A percentile compares a stretch with the other conserved stretches of the same genome.
Evolutionary conservation across 805 yeast genomes (phyloP).

Genomic region (Debaryomyces tyrocola): DNA sequence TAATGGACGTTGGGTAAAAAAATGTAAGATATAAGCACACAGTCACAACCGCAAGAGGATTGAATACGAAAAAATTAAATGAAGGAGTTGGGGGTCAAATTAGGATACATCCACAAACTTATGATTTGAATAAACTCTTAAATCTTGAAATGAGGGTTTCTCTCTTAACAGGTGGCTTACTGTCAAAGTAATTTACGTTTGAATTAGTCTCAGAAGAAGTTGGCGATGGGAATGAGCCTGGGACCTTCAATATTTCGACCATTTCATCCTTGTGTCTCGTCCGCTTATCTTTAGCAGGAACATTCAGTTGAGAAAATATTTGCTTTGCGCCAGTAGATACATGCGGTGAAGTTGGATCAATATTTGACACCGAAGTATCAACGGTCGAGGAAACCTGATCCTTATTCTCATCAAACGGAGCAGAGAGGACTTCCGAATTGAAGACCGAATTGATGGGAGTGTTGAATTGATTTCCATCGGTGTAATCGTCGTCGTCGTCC

Average conservation of each 20-base stretch:
- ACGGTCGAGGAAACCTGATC: not conserved
- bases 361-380: not conserved
- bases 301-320: not conserved
- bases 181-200: not conserved
- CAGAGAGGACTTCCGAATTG: conserved; percentile 2
- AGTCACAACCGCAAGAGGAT: no score
- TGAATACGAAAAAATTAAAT: no score
- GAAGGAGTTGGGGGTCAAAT: no score
- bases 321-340: not conserved
- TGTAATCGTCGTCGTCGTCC: conserved; percentile 15
- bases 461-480: conserved; percentile 3
- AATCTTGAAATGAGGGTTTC: conserved; percentile 31
- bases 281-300: not conserved
- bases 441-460: conserved; percentile 24
- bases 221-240: conserved; percentile 17
- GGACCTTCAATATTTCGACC: conserved; percentile 18
- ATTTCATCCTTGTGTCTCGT: not conserved
- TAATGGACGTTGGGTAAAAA: no score
- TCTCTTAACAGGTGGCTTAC: conserved; percentile 11
- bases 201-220: conserved; percentile 4
- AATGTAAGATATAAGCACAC: no score
- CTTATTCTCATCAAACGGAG: not conserved
- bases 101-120: no score
- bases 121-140: conserved; percentile 30
- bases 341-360: not conserved